Evolutionary conservation across 2,329 filamentous ascomycete species (phyloP).

Genomic region (Calonectria ilicicola): DNA sequence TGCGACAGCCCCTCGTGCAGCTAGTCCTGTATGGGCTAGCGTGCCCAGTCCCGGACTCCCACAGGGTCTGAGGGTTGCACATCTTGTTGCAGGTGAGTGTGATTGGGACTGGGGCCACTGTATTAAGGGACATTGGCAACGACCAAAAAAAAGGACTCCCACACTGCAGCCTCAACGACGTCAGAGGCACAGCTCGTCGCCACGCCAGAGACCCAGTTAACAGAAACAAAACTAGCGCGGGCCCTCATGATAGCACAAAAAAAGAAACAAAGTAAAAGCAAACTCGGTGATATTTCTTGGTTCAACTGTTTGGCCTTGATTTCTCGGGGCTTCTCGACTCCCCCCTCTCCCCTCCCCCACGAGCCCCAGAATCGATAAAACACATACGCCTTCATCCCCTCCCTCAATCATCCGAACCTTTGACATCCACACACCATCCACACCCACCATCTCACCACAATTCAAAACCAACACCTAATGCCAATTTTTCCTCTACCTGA

Average conservation of each 20-base stretch:
- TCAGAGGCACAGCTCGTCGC: neutral
- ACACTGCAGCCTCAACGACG: neutral
- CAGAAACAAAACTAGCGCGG: neutral
- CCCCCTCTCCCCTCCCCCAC: neutral
- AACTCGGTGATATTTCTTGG: neutral
- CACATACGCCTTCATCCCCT: neutral
- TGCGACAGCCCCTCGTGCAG: neutral
- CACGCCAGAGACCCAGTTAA: neutral
- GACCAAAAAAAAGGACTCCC: neutral
- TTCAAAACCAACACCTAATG: neutral
- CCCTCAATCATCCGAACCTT: neutral
- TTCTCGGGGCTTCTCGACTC: neutral
- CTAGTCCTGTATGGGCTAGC: neutral
- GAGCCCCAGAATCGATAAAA: neutral
- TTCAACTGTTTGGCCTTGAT: neutral
- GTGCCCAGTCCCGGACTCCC: neutral
- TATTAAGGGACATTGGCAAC: constrained; percentile 19
- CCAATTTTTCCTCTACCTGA: neutral
- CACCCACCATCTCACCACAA: neutral
- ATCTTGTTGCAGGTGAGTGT: constrained; percentile 19
- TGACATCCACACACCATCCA: neutral
- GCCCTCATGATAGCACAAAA: neutral
- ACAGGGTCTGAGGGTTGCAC: neutral
- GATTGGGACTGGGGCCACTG: constrained; percentile 15
- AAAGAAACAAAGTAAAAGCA: neutral